Percentiles rank a stretch among this genome's conserved stretches.
Evolutionary conservation across 2,329 filamentous ascomycete genomes (phyloP).

Genomic region (Lecanoromycetidae sp.): DNA sequence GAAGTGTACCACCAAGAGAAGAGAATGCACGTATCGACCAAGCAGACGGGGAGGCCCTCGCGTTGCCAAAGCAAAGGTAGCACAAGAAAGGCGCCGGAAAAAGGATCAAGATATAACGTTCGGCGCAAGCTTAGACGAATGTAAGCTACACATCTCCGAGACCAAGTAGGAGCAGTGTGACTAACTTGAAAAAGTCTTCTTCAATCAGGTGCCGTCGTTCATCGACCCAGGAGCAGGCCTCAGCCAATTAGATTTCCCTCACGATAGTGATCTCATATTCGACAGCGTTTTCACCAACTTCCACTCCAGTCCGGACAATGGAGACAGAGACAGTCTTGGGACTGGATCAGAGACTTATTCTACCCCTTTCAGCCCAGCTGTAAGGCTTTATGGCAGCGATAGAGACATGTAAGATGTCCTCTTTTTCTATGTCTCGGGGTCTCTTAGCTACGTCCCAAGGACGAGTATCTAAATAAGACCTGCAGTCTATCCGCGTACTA

Average conservation of each 20-base stretch:
- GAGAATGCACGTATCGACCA: not conserved
- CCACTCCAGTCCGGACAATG: not conserved
- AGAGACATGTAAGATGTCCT: not conserved
- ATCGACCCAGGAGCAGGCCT: not conserved
- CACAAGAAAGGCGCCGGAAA: not conserved
- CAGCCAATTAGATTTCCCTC: not conserved
- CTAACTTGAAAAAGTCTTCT: not conserved
- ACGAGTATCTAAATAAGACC: too few relatives aligned
- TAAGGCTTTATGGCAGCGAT: not conserved
- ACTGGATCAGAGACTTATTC: not conserved
- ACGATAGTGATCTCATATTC: not conserved
- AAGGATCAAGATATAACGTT: not conserved
- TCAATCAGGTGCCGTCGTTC: not conserved
- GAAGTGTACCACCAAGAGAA: not conserved
- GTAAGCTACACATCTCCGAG: too few relatives aligned
- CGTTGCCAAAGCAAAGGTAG: not conserved
- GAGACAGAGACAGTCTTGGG: not conserved
- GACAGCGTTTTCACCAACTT: not conserved
- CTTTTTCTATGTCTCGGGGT: too few relatives aligned
- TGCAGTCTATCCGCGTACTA: slow-evolving; percentile 36
- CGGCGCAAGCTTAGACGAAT: too few relatives aligned
- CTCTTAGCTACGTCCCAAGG: too few relatives aligned
- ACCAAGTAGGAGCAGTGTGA: too few relatives aligned
- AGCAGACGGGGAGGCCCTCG: not conserved
- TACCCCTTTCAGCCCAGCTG: not conserved